These are phyloP conservation scores for Abelmoschus esculentus DNA, from an alignment of 345 rosid species.

Conservation along the genomic window DNA sequence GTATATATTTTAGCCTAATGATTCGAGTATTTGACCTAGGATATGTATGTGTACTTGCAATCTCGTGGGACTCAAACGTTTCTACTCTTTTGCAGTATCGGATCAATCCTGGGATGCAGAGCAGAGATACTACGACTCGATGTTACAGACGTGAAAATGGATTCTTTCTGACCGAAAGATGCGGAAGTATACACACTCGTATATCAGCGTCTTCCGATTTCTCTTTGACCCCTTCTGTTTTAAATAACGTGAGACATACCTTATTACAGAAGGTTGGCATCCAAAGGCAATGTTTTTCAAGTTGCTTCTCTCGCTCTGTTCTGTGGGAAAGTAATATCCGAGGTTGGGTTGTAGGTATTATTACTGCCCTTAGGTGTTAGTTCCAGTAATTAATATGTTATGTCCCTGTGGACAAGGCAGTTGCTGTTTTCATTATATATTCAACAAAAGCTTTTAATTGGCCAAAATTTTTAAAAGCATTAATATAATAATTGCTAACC, in stretches of 20 bases:
- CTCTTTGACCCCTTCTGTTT: neutral
- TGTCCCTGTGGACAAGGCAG: neutral
- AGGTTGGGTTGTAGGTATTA: neutral
- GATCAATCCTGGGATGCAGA: conserved; percentile 75
- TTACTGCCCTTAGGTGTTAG: neutral
- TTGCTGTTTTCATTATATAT: neutral
- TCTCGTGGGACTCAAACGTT: neutral
- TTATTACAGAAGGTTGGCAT: neutral
- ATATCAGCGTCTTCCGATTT: neutral
- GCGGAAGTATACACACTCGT: neutral
- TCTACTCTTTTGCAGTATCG: conserved; percentile 42
- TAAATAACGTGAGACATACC: neutral
- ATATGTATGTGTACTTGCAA: neutral
- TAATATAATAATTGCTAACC: neutral
- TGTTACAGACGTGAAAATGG: conserved; percentile 92
- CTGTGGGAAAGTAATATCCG: neutral
- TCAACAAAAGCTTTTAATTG: neutral
- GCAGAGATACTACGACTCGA: conserved; percentile 90
- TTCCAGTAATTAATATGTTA: neutral
- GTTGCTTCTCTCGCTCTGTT: neutral
- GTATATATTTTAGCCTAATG: neutral
- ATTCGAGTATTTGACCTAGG: neutral
- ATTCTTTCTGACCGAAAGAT: conserved; percentile 32
- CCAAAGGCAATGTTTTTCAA: conserved; percentile 22
- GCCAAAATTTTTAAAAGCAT: neutral